Percentiles rank a stretch among this genome's conserved stretches.
Evolutionary conservation across 306 rosid species (phyloP).

Genomic region (Begonia loranthoides): DNA sequence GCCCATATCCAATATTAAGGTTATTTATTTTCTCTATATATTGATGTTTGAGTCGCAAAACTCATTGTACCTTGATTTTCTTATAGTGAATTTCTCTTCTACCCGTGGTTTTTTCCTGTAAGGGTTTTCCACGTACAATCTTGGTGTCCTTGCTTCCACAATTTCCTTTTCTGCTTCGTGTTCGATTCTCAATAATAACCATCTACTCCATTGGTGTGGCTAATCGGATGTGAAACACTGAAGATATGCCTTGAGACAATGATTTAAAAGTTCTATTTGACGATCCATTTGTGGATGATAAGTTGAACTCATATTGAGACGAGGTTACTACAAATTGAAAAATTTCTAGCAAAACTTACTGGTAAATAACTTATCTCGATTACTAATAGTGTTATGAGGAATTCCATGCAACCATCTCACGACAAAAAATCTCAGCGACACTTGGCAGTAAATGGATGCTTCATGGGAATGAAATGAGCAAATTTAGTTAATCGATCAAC

Average conservation of each 20-base stretch:
- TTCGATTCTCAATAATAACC: too few relatives aligned
- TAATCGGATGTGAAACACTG: not conserved
- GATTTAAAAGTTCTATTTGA: not conserved
- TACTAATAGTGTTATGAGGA: not conserved
- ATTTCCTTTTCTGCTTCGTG: too few relatives aligned
- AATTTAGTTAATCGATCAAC: not conserved
- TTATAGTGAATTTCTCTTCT: too few relatives aligned
- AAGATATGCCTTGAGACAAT: too few relatives aligned
- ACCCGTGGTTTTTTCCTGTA: too few relatives aligned
- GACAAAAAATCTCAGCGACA: not conserved
- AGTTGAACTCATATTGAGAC: not conserved
- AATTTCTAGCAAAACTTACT: not conserved
- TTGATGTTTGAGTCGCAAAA: too few relatives aligned
- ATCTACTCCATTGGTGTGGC: not conserved
- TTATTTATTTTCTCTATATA: too few relatives aligned
- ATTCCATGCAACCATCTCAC: not conserved
- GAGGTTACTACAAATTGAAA: not conserved
- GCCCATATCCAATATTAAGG: too few relatives aligned
- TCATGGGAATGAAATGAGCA: not conserved
- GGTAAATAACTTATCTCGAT: not conserved
- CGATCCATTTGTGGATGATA: not conserved
- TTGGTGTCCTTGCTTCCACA: too few relatives aligned
- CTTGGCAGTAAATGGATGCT: not conserved
- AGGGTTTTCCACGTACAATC: too few relatives aligned
- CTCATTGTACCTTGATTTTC: too few relatives aligned